These are phyloP conservation scores for Penicillium cosmopolitanum DNA, from an alignment of 495 filamentous ascomycete species.

Conservation along the genomic window DNA sequence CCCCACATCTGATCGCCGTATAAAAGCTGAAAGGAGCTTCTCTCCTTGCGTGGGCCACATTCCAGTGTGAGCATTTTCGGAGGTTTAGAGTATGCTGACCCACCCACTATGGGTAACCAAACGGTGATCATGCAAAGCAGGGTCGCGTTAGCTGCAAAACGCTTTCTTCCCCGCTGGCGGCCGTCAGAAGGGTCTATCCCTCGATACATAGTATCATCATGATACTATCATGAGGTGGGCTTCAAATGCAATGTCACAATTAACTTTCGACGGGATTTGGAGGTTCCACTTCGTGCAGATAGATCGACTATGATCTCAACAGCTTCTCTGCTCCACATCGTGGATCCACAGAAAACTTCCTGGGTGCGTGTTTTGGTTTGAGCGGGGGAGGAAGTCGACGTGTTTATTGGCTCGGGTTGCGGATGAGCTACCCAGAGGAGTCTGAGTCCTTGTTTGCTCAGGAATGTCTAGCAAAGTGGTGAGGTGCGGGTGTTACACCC, in stretches of 20 bases:
- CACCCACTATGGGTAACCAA: slow-evolving; percentile 17
- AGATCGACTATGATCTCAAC: neutral
- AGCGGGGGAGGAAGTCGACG: neutral
- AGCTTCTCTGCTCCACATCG: slow-evolving; percentile 1
- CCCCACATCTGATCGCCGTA: slow-evolving; percentile 14
- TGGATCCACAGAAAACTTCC: slow-evolving; percentile 1
- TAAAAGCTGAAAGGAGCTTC: slow-evolving; percentile 7
- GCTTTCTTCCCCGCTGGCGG: neutral
- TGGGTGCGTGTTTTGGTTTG: neutral
- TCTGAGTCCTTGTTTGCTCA: slow-evolving; percentile 25
- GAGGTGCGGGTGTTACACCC: slow-evolving; percentile 25
- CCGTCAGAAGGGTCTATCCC: slow-evolving; percentile 10
- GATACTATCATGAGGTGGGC: slow-evolving; percentile 15
- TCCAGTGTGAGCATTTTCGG: slow-evolving; percentile 30
- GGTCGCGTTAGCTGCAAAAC: neutral
- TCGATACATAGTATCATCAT: slow-evolving; percentile 18
- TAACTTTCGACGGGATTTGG: neutral
- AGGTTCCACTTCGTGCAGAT: neutral
- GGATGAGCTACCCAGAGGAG: neutral
- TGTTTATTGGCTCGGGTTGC: slow-evolving; percentile 1
- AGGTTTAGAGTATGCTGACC: slow-evolving; percentile 33
- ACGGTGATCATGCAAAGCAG: slow-evolving; percentile 19
- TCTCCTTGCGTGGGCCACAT: slow-evolving; percentile 29
- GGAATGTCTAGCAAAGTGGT: slow-evolving; percentile 28
- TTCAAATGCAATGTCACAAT: neutral